A percentile compares a stretch with the other conserved stretches of the same genome.
phyloP scores from a whole-genome alignment of 1,284 basidiomycete genomes.

The Boletus sp. region DNA sequence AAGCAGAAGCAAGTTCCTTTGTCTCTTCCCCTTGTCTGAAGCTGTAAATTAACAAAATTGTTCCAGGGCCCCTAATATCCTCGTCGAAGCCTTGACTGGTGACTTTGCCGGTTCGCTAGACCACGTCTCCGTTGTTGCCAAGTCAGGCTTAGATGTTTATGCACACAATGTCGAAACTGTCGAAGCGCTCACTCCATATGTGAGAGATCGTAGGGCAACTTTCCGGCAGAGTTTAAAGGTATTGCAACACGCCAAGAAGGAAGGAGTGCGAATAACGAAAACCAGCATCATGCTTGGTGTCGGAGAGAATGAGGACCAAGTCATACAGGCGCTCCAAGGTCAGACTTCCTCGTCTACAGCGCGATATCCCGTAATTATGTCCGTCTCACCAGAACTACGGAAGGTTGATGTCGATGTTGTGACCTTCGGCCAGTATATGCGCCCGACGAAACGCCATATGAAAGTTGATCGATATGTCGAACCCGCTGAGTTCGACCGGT shows the following conservation, averaged over 20 bases:
- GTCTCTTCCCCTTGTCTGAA: background rate
- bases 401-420: conserved; percentile 93
- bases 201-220: conserved; percentile 91
- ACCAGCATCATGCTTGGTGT: conserved; percentile 99
- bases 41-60: background rate
- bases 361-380: background rate
- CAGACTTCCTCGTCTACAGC: conserved; percentile 10
- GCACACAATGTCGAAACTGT: conserved; percentile 98
- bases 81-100: conserved; percentile 96
- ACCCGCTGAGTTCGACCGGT: conserved; percentile 89
- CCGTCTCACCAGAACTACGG: conserved; percentile 66
- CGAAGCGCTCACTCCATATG: conserved; percentile 90
- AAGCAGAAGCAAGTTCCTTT: conserved; percentile 76
- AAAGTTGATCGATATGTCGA: conserved; percentile 97
- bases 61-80: conserved; percentile 84
- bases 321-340: conserved; percentile 85
- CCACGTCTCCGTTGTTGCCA: conserved; percentile 81
- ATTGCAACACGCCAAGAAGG: conserved; percentile 77
- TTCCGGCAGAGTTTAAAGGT: conserved; percentile 91
- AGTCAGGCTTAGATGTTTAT: conserved; percentile 94
- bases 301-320: conserved; percentile 85
- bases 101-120: conserved; percentile 86
- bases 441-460: conserved; percentile 99
- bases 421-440: conserved; percentile 99
- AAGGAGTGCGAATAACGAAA: conserved; percentile 90